Evolutionary conservation across 768 basidiomycete genomes (phyloP).

Genomic region (Leccinum variicolor): DNA sequence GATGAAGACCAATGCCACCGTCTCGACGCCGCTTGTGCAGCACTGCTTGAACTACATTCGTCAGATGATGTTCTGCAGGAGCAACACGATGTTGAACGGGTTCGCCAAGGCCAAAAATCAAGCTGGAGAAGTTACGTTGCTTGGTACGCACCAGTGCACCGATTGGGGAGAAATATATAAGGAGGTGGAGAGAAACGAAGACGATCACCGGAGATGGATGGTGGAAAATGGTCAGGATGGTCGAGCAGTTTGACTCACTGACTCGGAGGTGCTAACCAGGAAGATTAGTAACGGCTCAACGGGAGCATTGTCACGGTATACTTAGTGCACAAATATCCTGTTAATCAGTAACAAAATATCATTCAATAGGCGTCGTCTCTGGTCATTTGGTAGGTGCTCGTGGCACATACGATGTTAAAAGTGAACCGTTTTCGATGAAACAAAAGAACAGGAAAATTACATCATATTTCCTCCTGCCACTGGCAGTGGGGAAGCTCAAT

Average conservation of each 20-base stretch:
- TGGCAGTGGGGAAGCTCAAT: no score
- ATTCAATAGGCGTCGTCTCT: no score
- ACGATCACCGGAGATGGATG: background rate
- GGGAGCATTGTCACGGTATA: no score
- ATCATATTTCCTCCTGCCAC: no score
- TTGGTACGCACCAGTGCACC: background rate
- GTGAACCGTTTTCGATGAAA: no score
- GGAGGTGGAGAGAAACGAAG: background rate
- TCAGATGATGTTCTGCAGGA: conserved; percentile 4
- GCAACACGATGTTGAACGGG: conserved; percentile 2
- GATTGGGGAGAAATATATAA: background rate
- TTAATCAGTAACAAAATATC: no score
- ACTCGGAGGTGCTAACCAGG: no score
- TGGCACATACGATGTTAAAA: no score
- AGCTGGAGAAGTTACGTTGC: background rate
- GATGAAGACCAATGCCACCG: background rate
- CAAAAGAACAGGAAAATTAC: no score
- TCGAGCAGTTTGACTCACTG: background rate
- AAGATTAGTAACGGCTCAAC: no score
- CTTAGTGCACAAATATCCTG: no score
- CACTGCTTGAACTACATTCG: conserved; percentile 7
- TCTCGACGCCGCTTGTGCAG: background rate
- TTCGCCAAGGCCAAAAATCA: background rate
- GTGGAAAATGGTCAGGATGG: background rate
- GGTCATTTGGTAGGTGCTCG: no score